These are phyloP conservation scores for Colletotrichum trifolii DNA, from an alignment of 2,329 filamentous ascomycete species.

Conservation along the genomic window DNA sequence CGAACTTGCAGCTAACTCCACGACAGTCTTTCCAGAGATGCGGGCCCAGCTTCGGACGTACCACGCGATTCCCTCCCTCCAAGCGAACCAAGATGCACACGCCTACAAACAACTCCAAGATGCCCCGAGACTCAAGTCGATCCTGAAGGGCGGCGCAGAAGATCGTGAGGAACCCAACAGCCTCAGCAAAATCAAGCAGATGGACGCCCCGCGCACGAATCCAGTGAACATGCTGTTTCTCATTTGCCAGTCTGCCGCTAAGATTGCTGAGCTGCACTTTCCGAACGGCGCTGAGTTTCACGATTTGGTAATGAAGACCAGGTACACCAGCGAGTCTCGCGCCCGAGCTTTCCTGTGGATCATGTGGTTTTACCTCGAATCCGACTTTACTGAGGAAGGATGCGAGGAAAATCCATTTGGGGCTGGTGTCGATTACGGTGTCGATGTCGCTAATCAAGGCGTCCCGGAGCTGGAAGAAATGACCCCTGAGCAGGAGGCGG, in stretches of 20 bases:
- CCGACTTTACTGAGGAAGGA: conserved; percentile 89
- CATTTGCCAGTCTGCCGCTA: conserved; percentile 87
- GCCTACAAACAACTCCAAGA: conserved; percentile 99
- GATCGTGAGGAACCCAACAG: conserved; percentile 86
- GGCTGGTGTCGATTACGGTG: conserved; percentile 71
- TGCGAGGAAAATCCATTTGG: conserved; percentile 94
- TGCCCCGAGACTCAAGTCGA: conserved; percentile 94
- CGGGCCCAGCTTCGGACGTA: conserved; percentile 96
- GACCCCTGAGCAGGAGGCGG: conserved; percentile 70
- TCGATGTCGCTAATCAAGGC: conserved; percentile 74
- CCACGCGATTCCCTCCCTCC: conserved; percentile 95
- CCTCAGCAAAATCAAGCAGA: conserved; percentile 81
- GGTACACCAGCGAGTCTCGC: conserved; percentile 82
- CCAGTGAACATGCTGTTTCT: conserved; percentile 98
- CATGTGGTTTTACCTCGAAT: conserved; percentile 99
- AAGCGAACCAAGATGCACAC: conserved; percentile 93
- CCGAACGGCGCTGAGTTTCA: conserved; percentile 89
- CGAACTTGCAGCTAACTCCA: conserved; percentile 31
- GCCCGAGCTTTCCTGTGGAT: conserved; percentile 94
- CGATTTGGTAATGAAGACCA: conserved; percentile 92
- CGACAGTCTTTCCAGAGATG: conserved; percentile 96
- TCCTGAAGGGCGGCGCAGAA: conserved; percentile 95
- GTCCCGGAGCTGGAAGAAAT: conserved; percentile 75
- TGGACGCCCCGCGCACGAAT: conserved; percentile 80
- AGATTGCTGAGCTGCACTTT: conserved; percentile 94